Evolutionary conservation across 257 asterid species (phyloP), one percentile per base, ranked within the genome.

Genomic region (Primulina huaijiensis): DNA sequence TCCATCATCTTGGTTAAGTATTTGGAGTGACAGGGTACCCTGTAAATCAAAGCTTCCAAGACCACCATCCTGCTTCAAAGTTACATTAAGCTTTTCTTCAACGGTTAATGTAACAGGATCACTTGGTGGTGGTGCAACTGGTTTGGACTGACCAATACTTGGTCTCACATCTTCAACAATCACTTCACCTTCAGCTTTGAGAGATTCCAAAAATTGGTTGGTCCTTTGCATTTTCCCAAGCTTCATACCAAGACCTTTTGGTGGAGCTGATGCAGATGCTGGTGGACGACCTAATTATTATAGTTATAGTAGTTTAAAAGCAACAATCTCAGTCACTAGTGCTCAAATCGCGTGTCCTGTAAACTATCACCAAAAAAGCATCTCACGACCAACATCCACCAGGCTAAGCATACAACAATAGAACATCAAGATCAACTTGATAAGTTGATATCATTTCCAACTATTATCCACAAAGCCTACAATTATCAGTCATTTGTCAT

Each of bases 161-260:
- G 89, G 92, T 68, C 92, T 84, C 62, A 86, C 92, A 78, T 86
- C 90, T 82, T 83, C 92, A 6, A 84, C 84, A 76, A 88, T 81
- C 73, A 78, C 83, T 80, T 86, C 92, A 76, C 92, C 95, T 72
- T 88, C 92, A 66, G 89, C 90, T 75, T 83, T 88, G 40, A 88
- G 77, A 62, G 95, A 84, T 70, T 88, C 95, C 81, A 88, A 72
- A 70, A 88, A 85, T 58, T 88, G 95, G 76, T 84, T 84, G 38
- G 88, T 79, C 85, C 71, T 88, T 76, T 86, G 88, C 11, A 83
- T 74, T 80, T 88, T 88, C 5, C 95, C 95, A 53, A 88, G 85
- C 83, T 86, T 71, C 90, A 88, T 86, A 62, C 95, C 95, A 66
- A 85, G 82, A 75, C 86, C 87, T 73, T 86, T 88, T 29, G 87